Evolutionary conservation across 495 filamentous ascomycete species (phyloP), one percentile per base, ranked within the genome.

Genomic region (Achaetomiella virescens): DNA sequence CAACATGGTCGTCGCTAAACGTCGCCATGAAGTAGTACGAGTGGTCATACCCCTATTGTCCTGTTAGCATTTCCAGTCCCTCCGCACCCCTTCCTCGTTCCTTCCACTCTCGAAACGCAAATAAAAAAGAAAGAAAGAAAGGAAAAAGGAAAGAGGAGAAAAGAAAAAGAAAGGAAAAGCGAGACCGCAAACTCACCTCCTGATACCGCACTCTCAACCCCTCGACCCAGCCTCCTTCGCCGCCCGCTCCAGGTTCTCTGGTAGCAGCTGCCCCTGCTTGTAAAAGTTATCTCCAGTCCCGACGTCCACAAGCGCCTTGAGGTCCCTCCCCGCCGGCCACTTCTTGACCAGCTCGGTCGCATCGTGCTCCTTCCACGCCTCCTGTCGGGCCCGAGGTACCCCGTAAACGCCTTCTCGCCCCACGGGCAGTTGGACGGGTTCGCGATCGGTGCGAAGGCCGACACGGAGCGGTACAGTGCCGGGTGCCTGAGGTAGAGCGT

Each of bases 281-380:
- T 96, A 97, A 70, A 97, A 97, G 64, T 91, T 89, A 77, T 98
- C 93, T 31, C 82, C 88, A 21, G 91, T 96, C 6, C 93, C 93
- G 20, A 96, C 89, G 68, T 96, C 91, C 61, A 96, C 87, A 22
- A 96, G 68, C 17, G 85, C 75, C 66, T 88, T 84, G 42, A 96
- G 71, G 14, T 82, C 76, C 35, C 57, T 61, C 1, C 83, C 83
- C 58, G 78, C 82, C 27, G n/a, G n/a, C 84, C 78, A 77, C 77
- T 81, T 84, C 33, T 40, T 54, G 0, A 98, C 71, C 56, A 97
- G 72, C 74, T 96, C 91, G 2, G 90, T 92, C n/a, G 93, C 89
- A 69, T 98, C 93, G 62, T 96, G 85, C 71, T 83, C 81, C 70
- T 83, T 84, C 92, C 93, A 96, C 68, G 78, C 85, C 52, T 80